These are phyloP conservation scores for Candida sp. DNA, from an alignment of 1,139 yeast species.

Conservation along the genomic window DNA sequence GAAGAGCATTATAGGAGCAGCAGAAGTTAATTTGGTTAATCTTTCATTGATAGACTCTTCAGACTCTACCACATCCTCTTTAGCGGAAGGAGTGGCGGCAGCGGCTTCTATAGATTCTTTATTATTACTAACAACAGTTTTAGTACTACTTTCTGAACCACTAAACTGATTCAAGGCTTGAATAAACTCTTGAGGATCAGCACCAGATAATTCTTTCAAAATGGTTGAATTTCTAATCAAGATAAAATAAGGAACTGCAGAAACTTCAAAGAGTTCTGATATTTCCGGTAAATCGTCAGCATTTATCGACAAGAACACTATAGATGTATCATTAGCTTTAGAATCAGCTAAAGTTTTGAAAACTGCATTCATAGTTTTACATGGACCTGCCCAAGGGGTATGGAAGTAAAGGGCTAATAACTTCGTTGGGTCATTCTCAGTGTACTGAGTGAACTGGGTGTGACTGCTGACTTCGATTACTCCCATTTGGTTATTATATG, in stretches of 20 bases:
- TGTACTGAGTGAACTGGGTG: constrained; percentile 80
- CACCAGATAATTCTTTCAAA: constrained; percentile 86
- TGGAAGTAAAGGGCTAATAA: constrained; percentile 83
- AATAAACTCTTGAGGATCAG: constrained; percentile 91
- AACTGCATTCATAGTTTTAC: constrained; percentile 81
- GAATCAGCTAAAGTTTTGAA: constrained; percentile 53
- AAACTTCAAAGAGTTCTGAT: constrained; percentile 87
- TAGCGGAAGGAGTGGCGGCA: constrained; percentile 9
- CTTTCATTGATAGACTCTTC: constrained; percentile 81
- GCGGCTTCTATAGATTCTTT: constrained; percentile 11
- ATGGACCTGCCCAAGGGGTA: constrained; percentile 96
- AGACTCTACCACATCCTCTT: constrained; percentile 58
- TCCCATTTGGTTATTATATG: constrained; percentile 49
- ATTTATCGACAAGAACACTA: constrained; percentile 68
- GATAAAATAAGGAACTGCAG: constrained; percentile 93
- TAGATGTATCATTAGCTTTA: constrained; percentile 35
- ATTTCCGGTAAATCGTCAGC: constrained; percentile 90
- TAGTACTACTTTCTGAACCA: constrained; percentile 8
- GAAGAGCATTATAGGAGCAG: constrained; percentile 97
- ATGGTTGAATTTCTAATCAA: constrained; percentile 79
- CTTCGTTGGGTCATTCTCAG: constrained; percentile 55
- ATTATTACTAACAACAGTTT: constrained; percentile 52
- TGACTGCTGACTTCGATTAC: constrained; percentile 76
- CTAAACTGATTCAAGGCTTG: constrained; percentile 63
- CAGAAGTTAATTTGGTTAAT: constrained; percentile 75